A percentile compares a stretch with the other conserved stretches of the same genome.
Evolutionary conservation across 2,329 filamentous ascomycete genomes (phyloP).

Genomic region (Pezicula rhizophila): DNA sequence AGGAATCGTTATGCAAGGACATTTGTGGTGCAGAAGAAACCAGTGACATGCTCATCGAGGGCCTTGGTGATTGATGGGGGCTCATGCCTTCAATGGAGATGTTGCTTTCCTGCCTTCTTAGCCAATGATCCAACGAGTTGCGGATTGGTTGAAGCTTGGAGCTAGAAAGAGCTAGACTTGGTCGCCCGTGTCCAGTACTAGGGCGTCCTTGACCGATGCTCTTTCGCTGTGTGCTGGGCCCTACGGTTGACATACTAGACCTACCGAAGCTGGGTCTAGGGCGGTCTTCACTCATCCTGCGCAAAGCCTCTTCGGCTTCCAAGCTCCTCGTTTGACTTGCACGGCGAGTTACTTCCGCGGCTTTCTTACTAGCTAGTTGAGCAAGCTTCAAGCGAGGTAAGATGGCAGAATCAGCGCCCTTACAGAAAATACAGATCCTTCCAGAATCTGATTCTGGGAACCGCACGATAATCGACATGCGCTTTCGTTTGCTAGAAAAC

Average conservation of each 20-base stretch:
- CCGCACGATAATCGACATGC: constrained; percentile 83
- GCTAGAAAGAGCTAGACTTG: constrained; percentile 24
- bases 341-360: constrained; percentile 46
- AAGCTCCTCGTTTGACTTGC: constrained; percentile 55
- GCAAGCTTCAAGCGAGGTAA: constrained; percentile 72
- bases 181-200: constrained; percentile 18
- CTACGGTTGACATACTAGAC: constrained; percentile 8
- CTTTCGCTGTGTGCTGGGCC: constrained; percentile 11
- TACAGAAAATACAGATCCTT: constrained; percentile 78
- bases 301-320: constrained; percentile 50
- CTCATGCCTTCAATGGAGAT: constrained; percentile 32
- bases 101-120: constrained; percentile 35
- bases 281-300: constrained; percentile 44
- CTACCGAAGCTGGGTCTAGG: constrained; percentile 25
- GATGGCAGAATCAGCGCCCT: constrained; percentile 82
- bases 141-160: constrained; percentile 29
- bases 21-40: constrained; percentile 24
- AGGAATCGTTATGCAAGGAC: constrained; percentile 40
- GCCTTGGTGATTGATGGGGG: constrained; percentile 35
- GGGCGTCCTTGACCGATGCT: constrained; percentile 4
- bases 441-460: constrained; percentile 60
- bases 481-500: constrained; percentile 81
- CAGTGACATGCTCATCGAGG: constrained; percentile 29
- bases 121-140: constrained; percentile 29
- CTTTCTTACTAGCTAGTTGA: constrained; percentile 70